Evolutionary conservation across 129 eudicot species (phyloP).

Genomic region (Centrapalus pauciflorus): DNA sequence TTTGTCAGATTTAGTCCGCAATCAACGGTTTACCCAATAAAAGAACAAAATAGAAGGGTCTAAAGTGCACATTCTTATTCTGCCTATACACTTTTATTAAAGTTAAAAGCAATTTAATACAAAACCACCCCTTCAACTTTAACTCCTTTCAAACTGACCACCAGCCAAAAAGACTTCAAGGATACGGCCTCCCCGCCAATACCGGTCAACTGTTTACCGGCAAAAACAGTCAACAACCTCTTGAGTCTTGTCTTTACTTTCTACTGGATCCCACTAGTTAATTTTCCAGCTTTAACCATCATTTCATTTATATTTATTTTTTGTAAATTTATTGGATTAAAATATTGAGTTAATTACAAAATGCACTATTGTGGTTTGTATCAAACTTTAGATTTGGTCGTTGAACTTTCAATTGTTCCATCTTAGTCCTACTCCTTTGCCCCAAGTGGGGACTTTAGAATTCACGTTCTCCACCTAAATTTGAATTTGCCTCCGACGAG

Average conservation of each 20-base stretch:
- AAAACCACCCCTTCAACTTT: slow-evolving; percentile 6
- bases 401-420: no score
- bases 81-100: not conserved
- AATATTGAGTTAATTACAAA: no score
- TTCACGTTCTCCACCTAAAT: no score
- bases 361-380: no score
- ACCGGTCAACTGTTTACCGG: slow-evolving; percentile 3
- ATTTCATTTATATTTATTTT: not conserved
- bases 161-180: not conserved
- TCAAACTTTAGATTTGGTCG: no score
- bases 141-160: not conserved
- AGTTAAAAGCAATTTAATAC: not conserved
- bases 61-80: slow-evolving; percentile 23
- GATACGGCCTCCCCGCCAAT: not conserved
- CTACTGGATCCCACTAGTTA: not conserved
- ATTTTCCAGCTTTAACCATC: slow-evolving; percentile 4
- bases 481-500: no score
- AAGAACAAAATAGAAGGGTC: slow-evolving; percentile 24
- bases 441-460: no score
- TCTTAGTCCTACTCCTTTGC: no score
- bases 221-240: slow-evolving; percentile 1
- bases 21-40: slow-evolving; percentile 24
- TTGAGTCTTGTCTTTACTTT: not conserved
- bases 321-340: not conserved
- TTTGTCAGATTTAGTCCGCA: slow-evolving; percentile 25